Evolutionary conservation across 371 early-diverging fungal genomes (phyloP).

Genomic region (Mucor indicus): DNA sequence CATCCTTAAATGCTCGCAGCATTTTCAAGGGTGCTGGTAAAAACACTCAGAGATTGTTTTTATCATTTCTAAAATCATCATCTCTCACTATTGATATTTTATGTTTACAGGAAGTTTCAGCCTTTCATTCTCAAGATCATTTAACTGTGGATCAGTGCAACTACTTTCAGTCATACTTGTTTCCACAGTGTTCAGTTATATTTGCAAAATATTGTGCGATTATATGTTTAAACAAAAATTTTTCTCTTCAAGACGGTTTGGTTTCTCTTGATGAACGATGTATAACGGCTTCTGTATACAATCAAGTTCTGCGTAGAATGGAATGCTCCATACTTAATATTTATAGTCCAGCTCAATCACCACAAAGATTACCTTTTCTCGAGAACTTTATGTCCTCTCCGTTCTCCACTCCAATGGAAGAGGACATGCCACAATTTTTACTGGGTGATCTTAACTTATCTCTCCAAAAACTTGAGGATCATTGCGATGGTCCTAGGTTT

Average conservation of each 20-base stretch:
- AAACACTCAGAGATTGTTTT: neutral
- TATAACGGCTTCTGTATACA: too few species aligned
- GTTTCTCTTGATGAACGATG: too few species aligned
- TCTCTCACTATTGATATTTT: neutral
- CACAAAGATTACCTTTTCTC: neutral
- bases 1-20: conserved; percentile 4
- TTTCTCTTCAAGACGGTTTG: too few species aligned
- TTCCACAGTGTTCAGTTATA: neutral
- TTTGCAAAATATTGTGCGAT: neutral
- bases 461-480: too few species aligned
- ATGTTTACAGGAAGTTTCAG: neutral
- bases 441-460: too few species aligned
- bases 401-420: neutral
- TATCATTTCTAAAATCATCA: neutral
- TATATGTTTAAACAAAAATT: too few species aligned
- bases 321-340: neutral
- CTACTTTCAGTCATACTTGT: neutral
- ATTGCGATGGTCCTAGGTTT: too few species aligned
- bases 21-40: neutral
- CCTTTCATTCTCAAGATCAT: neutral
- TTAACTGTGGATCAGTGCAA: neutral
- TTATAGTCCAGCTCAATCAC: neutral
- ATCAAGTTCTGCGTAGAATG: neutral
- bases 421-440: too few species aligned
- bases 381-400: neutral